Evolutionary conservation across 2,329 filamentous ascomycete genomes (phyloP).

Genomic region (Zymoseptoria ardabiliae): DNA sequence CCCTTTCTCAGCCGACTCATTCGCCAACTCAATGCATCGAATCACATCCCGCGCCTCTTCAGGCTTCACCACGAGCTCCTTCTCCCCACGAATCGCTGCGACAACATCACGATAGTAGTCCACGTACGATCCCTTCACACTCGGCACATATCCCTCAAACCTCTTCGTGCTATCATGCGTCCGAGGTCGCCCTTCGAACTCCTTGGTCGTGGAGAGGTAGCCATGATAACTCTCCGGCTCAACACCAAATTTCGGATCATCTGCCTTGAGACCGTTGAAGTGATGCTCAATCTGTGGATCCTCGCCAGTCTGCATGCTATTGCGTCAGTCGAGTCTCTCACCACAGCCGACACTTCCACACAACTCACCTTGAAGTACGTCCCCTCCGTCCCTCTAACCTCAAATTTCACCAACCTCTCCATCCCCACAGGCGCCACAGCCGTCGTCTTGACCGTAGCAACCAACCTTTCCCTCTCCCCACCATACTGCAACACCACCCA

Average conservation of each 20-base stretch:
- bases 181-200: slow-evolving; percentile 30
- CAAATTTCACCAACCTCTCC: slow-evolving; percentile 27
- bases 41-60: slow-evolving; percentile 35
- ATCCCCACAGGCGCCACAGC: slow-evolving; percentile 23
- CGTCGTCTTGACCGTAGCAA: slow-evolving; percentile 31
- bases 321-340: neutral
- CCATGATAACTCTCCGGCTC: slow-evolving; percentile 34
- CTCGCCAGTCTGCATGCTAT: slow-evolving; percentile 16
- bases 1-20: slow-evolving; percentile 33
- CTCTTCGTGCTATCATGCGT: slow-evolving; percentile 19
- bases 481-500: slow-evolving; percentile 32
- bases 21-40: slow-evolving; percentile 37
- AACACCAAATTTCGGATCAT: slow-evolving; percentile 28
- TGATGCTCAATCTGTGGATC: slow-evolving; percentile 33
- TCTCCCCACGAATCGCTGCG: slow-evolving; percentile 34
- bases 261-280: slow-evolving; percentile 21
- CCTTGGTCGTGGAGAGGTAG: slow-evolving; percentile 33
- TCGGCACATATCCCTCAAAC: slow-evolving; percentile 24
- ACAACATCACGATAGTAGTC: slow-evolving; percentile 39
- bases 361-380: slow-evolving; percentile 34
- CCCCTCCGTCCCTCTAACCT: slow-evolving; percentile 30
- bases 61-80: slow-evolving; percentile 35
- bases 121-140: slow-evolving; percentile 34
- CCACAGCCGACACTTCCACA: neutral
- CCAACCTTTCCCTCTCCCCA: slow-evolving; percentile 26